Evolutionary conservation across 2,329 filamentous ascomycete genomes (phyloP).

Genomic region (Mariannaea elegans): DNA sequence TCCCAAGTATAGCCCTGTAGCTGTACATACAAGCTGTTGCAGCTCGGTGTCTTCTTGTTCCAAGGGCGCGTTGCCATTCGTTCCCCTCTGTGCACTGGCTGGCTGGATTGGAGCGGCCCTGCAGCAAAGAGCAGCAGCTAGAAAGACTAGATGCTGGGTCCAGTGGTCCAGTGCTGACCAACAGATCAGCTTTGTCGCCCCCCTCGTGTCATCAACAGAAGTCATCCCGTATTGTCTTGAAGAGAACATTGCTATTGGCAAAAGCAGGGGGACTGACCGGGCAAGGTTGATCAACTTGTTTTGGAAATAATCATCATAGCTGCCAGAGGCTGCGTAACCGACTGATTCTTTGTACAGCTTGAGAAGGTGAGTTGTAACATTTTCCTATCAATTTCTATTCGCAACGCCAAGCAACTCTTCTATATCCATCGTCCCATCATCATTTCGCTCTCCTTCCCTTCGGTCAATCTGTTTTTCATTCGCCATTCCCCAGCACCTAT

Average conservation of each 20-base stretch:
- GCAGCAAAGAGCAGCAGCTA: slow-evolving; percentile 15
- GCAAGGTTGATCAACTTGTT: slow-evolving; percentile 5
- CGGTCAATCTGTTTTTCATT: neutral
- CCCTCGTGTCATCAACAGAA: neutral
- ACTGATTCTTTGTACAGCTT: slow-evolving; percentile 4
- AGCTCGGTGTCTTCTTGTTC: neutral
- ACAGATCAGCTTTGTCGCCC: slow-evolving; percentile 1
- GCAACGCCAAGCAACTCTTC: too few species aligned
- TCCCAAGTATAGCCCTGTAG: neutral
- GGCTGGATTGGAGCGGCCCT: neutral
- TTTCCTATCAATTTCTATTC: slow-evolving; percentile 24
- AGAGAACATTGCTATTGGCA: neutral
- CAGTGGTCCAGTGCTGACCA: slow-evolving; percentile 16
- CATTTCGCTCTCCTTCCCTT: slow-evolving; percentile 2
- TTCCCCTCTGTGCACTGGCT: neutral
- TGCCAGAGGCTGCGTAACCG: slow-evolving; percentile 13
- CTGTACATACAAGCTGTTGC: neutral
- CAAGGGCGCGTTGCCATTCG: slow-evolving; percentile 5
- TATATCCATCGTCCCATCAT: slow-evolving; percentile 13
- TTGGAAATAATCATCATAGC: slow-evolving; percentile 6
- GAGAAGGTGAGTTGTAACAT: slow-evolving; percentile 35
- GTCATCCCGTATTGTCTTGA: neutral
- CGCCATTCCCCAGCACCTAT: neutral
- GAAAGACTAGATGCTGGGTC: slow-evolving; percentile 17
- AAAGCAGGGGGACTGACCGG: neutral